phyloP scores from a whole-genome alignment of 1,284 basidiomycete genomes.

The Fereydounia khargensis region DNA sequence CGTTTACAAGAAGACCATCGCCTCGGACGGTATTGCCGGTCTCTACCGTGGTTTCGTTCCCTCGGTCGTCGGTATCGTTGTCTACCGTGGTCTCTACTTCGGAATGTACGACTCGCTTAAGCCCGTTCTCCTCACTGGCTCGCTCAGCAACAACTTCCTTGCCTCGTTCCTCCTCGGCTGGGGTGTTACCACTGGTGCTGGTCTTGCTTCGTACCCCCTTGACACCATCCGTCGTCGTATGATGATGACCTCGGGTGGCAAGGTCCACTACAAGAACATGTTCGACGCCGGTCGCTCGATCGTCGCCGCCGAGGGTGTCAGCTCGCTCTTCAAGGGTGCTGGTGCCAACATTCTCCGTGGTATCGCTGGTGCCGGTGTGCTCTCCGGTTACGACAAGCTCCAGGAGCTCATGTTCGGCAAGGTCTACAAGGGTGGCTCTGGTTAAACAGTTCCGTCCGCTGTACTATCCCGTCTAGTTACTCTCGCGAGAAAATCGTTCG shows the following conservation, averaged over 20 bases:
- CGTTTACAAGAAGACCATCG: constrained; percentile 58
- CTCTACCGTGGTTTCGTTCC: constrained; percentile 58
- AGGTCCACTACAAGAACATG: constrained; percentile 61
- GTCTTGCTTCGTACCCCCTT: constrained; percentile 58
- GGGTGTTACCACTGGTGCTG: constrained; percentile 57
- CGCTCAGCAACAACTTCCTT: constrained; percentile 55
- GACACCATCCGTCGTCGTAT: constrained; percentile 58
- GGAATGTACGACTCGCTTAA: constrained; percentile 58
- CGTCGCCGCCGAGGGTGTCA: constrained; percentile 77
- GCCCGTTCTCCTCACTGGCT: constrained; percentile 55
- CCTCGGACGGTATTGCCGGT: constrained; percentile 56
- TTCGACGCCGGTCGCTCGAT: constrained; percentile 71
- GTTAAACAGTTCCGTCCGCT: too few species aligned
- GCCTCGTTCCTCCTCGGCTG: constrained; percentile 57
- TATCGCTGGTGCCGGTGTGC: constrained; percentile 94
- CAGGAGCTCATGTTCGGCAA: constrained; percentile 64
- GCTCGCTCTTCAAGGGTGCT: constrained; percentile 70
- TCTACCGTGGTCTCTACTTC: constrained; percentile 59
- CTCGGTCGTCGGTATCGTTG: constrained; percentile 57
- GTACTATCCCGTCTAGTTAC: too few species aligned
- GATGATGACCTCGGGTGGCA: constrained; percentile 58
- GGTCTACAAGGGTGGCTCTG: constrained; percentile 58
- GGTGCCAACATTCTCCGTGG: constrained; percentile 98
- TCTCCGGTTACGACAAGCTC: constrained; percentile 80
- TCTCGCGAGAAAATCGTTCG: too few species aligned